Conservation (phyloP, 2,329 filamentous ascomycete species). For the Stagonosporopsis cucurbitacearum region DNA sequence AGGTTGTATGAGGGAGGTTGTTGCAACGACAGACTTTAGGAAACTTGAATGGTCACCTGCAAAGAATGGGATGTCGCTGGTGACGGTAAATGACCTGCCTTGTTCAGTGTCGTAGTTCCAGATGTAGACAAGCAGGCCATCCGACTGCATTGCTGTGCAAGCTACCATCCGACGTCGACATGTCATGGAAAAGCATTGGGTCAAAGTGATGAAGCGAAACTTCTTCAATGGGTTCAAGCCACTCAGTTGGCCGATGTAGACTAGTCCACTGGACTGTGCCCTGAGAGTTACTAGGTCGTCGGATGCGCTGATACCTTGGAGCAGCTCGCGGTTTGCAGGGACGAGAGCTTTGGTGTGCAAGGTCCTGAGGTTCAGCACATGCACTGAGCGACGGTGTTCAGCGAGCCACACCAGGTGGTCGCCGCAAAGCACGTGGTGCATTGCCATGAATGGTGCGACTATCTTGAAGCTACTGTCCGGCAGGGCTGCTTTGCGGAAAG, state of each 20-base stretch:
- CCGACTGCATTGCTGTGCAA: conserved; percentile 21
- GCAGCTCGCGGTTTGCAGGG: conserved; percentile 31
- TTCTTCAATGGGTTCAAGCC: conserved; percentile 18
- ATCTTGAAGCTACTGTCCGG: conserved; percentile 13
- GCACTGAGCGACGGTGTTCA: conserved; percentile 13
- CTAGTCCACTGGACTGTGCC: conserved; percentile 10
- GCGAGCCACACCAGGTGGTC: conserved; percentile 30
- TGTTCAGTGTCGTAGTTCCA: conserved; percentile 38
- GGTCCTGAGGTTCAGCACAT: conserved; percentile 33
- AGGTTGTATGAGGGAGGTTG: conserved; percentile 18
- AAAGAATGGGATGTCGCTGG: not conserved
- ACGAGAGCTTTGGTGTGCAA: conserved; percentile 18
- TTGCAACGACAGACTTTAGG: too few relatives aligned
- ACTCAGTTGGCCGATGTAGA: conserved; percentile 31
- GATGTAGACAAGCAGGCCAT: conserved; percentile 28
- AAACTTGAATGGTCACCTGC: not conserved
- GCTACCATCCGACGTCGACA: conserved; percentile 34
- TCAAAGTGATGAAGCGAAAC: conserved; percentile 28
- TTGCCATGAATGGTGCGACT: not conserved
- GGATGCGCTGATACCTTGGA: conserved; percentile 27
- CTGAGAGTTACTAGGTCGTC: conserved; percentile 34
- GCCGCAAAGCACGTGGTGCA: conserved; percentile 13
- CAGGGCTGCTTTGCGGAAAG: conserved; percentile 26
- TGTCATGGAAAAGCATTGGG: conserved; percentile 11
- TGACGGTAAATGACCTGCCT: conserved; percentile 31